Base-by-base conservation (phyloP, 257 asterid species). In the Cruciata laevipes region DNA sequence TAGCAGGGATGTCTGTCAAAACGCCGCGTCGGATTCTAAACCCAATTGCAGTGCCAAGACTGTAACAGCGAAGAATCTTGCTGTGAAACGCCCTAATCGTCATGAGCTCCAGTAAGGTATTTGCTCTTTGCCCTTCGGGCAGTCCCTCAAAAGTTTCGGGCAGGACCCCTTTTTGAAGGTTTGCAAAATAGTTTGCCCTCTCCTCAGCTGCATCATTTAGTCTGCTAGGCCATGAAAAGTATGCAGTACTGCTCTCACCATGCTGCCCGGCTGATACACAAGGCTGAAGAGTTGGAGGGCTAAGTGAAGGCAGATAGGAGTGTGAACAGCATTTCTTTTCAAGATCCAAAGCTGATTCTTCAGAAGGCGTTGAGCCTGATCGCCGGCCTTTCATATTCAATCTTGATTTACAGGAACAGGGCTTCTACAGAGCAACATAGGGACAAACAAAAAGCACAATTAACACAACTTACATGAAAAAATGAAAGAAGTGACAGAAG, bases 11-110 rank as follows among this genome's bases (percentile, higher is more conserved):
- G 63, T 93, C 96, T 17, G 99, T 88, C 86, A 90, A 78, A 80
- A 88, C 85, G 67, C 99, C 99, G 42, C 99, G 90, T 61, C 89
- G 83, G 61, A 93, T 93, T 47, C 99, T 85, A 70, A 90, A 90
- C 12, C 99, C 99, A 65, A 93, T 84, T n/a, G 99, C 99, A 0
- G 99, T 93, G 69, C 97, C 99, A 25, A 90, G 95, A 67, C 99
- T 93, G 75, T 88, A 88, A 75, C 97, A 93, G 21, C 99, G 88
- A 79, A 93, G 83, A 71, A 90, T 87, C 75, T 93, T 88, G 85
- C 99, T 93, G 77, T 90, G 99, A 80, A 87, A 93, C 52, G 99
- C 97, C 83, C 99, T 83, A 24, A 93, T 93, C 5, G 99, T 93
- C 97, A 93, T 93, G 71, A 93, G 90, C 82, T 93, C 99, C 69